Evolutionary conservation across 768 basidiomycete species (phyloP), one percentile per base, ranked within the genome.

Genomic region (Inosperma sp.): DNA sequence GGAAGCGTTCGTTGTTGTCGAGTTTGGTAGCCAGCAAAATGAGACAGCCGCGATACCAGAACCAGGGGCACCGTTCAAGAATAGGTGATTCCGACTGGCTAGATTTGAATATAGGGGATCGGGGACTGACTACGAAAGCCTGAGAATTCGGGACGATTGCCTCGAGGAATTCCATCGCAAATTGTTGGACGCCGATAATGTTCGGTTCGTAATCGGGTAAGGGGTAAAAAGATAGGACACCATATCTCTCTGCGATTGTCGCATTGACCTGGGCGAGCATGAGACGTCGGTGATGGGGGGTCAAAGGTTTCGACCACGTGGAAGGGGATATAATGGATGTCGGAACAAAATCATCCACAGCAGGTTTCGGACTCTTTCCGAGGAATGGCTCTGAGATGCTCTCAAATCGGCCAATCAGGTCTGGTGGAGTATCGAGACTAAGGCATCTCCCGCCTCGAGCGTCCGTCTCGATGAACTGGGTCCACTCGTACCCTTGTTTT

Each of bases 41-140:
- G 17, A 44, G 42, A 30, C 42, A 44, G 14, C 42, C 27, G 27
- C 42, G 42, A 30, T 44, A 44, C 42, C 42, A 44, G 27, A 17
- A 44, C 42, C 42, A 44, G 9, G 42, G 42, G 4, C 7, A 6
- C 3, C 41, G 34, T n/a, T n/a, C n/a, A n/a, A n/a, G n/a, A n/a
- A n/a, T n/a, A n/a, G n/a, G n/a, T n/a, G n/a, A n/a, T n/a, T n/a
- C 3, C 14, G 37, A 1, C 37, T 40, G 5, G 35, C 6, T 7
- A 23, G 12, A 14, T 21, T 3, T 5, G 1, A 4, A 7, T 9
- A 14, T 17, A 19, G 26, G 42, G 16, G 42, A 43, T 4, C 4
- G 17, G 1, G 13, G 17, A 29, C 31, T 21, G 3, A 9, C 4
- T 4, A 44, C 27, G 17, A 44, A 12, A 13, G 42, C 42, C 10